Percentiles rank a stretch among this genome's conserved stretches.
phyloP scores from a whole-genome alignment of 2,329 filamentous ascomycete species.

The Fusarium neocosmosporiellum region DNA sequence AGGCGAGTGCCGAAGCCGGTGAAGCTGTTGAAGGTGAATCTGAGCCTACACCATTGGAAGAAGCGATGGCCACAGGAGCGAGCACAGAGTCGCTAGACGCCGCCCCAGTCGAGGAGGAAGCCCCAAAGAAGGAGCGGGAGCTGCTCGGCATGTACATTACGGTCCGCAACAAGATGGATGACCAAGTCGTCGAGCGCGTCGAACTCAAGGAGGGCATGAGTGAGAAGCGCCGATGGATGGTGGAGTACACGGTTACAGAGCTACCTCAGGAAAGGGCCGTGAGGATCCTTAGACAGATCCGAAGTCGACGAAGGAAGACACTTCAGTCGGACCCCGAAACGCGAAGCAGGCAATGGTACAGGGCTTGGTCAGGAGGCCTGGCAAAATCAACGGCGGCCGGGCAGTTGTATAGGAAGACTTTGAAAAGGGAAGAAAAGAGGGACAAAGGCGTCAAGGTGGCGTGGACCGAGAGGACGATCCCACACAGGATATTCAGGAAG shows the following conservation, averaged over 20 bases:
- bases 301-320: conserved; percentile 64
- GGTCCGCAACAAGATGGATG: conserved; percentile 79
- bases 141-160: conserved; percentile 76
- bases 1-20: conserved; percentile 6
- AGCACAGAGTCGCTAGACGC: not conserved
- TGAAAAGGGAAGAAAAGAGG: conserved; percentile 64
- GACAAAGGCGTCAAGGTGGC: conserved; percentile 59
- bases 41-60: not conserved
- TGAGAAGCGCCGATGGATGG: conserved; percentile 64
- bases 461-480: conserved; percentile 50
- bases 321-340: conserved; percentile 56
- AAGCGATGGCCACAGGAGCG: not conserved
- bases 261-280: conserved; percentile 59
- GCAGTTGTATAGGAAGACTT: conserved; percentile 64
- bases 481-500: not conserved
- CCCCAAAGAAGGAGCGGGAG: not conserved
- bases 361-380: conserved; percentile 57
- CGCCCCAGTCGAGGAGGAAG: not conserved
- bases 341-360: conserved; percentile 57
- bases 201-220: not conserved
- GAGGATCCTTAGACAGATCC: conserved; percentile 66
- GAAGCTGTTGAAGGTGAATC: not conserved
- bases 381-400: conserved; percentile 62
- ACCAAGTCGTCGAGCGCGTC: conserved; percentile 71
- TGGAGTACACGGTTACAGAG: conserved; percentile 84